Conservation (phyloP, 192 early-diverging fungal genomes). For the Phlyctochytrium arcticum region DNA sequence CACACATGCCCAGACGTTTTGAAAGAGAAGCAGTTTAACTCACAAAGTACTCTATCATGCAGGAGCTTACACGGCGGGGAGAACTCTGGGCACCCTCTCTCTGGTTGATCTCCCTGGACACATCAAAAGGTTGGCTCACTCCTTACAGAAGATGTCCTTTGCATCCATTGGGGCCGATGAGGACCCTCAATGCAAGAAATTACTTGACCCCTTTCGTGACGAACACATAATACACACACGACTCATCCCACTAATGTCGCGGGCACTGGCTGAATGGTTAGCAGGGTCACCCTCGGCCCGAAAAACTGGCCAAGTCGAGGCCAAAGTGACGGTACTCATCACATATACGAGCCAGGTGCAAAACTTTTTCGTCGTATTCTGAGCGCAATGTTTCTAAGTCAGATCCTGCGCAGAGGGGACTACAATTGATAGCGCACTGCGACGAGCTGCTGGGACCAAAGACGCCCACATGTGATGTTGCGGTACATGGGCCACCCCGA, state of each 20-base stretch:
- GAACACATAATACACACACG: not conserved
- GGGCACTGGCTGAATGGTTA: constrained; percentile 27
- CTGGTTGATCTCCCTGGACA: constrained; percentile 57
- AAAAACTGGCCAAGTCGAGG: not conserved
- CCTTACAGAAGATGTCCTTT: constrained; percentile 47
- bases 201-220: constrained; percentile 33
- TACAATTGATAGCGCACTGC: constrained; percentile 2
- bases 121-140: constrained; percentile 43
- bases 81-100: constrained; percentile 47
- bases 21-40: not conserved
- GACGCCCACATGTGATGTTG: constrained; percentile 33
- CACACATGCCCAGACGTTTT: not conserved
- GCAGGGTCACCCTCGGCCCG: not conserved
- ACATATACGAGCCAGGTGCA: constrained; percentile 50
- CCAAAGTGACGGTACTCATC: constrained; percentile 56
- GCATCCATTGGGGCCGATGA: constrained; percentile 10
- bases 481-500: constrained; percentile 51
- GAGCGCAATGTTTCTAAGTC: not conserved
- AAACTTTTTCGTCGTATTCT: not conserved
- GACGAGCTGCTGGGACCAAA: constrained; percentile 4
- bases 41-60: not conserved
- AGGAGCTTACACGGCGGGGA: constrained; percentile 64
- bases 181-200: too few species aligned
- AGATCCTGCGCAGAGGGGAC: not conserved
- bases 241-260: not conserved